phyloP scores from a whole-genome alignment of 495 filamentous ascomycete genomes.

The Penicillium cosmopolitanum region DNA sequence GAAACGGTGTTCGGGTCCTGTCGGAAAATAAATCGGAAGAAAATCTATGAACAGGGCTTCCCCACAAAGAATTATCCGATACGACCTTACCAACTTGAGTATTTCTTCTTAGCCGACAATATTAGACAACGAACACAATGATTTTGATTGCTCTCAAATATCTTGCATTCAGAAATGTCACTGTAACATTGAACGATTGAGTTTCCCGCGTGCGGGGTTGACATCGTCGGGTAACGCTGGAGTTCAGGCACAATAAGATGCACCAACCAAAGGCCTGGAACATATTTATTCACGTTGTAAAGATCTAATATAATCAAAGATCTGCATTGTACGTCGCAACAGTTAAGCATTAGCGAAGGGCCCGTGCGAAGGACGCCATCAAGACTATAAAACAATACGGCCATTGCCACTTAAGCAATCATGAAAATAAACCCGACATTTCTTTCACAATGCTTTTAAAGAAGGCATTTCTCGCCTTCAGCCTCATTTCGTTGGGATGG shows the following conservation, averaged over 20 bases:
- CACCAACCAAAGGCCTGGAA: slow-evolving; percentile 5
- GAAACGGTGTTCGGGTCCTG: neutral
- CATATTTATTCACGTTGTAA: neutral
- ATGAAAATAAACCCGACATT: too few species aligned
- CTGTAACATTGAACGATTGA: slow-evolving; percentile 8
- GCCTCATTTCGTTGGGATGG: slow-evolving; percentile 8
- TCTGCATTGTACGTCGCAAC: slow-evolving; percentile 4
- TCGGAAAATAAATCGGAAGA: too few species aligned
- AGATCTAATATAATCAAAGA: neutral
- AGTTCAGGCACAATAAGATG: neutral
- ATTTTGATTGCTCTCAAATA: neutral
- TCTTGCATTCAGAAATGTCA: slow-evolving; percentile 5
- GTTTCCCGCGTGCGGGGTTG: slow-evolving; percentile 16
- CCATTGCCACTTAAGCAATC: neutral
- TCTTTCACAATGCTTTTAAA: slow-evolving; percentile 9
- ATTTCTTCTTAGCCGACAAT: too few species aligned
- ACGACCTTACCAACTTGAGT: too few species aligned
- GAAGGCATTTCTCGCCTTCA: slow-evolving; percentile 4
- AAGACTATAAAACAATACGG: neutral
- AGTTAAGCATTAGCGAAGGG: slow-evolving; percentile 10
- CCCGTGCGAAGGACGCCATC: neutral
- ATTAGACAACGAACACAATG: too few species aligned
- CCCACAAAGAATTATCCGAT: too few species aligned
- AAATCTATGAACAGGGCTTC: too few species aligned
- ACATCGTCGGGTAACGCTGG: neutral